Base-by-base conservation (phyloP, 192 early-diverging fungal genomes). In the Entrophospora sp. region DNA sequence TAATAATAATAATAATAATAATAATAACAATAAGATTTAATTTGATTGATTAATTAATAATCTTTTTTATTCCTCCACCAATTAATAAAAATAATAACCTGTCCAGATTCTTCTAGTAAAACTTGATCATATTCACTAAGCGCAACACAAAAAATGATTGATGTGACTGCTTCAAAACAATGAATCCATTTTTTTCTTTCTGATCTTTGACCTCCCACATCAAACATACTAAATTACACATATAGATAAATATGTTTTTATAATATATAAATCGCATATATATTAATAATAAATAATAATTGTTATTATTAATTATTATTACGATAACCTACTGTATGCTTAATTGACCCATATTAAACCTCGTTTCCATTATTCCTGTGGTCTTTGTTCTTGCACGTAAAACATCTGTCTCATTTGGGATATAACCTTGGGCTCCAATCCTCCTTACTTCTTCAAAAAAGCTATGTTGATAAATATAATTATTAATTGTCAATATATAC, bases 311-410 rank as follows among this genome's bases (percentile, higher is more conserved):
- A 18, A 22, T 64, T 51, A 7, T 31, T 43, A 7, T 22, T n/a
- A 55, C 18, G 30, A 61, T 46, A 67, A 85, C 85, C 78, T 85
- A 78, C 89, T 89, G 89, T 83, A 98, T 84, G 71, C 77, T 91
- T 27, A 95, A 77, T 64, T 90, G 84, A 30, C 90, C 92, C 84
- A 97, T 91, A 67, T 87, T 89, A 74, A 96, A 95, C 52, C 87
- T 84, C 22, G 91, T 95, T 77, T 98, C 96, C 13, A 89, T 93
- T 69, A 98, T 98, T 66, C 94, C 94, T 16, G 96, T 98, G 2
- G 96, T 96, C 77, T 96, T 98, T 37, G 91, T 90, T 57, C 96
- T 89, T n/a, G 96, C 90, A n/a, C 91, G 78, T 58, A 98, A 81
- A 20, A 98, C 91, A 73, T 98, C 96, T 66, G 91, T 89, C 64